Conservation (phyloP, 148 eudicot genomes). For the Nepenthes mirabilis region DNA sequence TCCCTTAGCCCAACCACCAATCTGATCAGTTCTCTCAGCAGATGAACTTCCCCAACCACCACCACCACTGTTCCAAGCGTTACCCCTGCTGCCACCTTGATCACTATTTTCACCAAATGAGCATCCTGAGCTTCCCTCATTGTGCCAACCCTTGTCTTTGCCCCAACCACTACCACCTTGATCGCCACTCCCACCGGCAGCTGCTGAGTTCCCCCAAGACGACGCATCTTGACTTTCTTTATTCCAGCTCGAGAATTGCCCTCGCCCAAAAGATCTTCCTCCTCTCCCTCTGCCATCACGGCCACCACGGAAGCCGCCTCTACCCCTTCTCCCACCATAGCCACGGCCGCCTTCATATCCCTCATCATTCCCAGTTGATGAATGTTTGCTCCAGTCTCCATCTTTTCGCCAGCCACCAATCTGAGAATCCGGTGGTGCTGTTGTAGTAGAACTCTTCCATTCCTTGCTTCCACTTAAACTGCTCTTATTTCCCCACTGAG, state of each 20-base stretch:
- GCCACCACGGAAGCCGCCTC: conserved; percentile 16
- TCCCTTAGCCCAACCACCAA: neutral
- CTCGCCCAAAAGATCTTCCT: conserved; percentile 26
- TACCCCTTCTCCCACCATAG: conserved; percentile 30
- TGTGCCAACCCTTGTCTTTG: neutral
- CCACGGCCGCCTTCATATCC: conserved; percentile 23
- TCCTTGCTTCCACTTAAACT: conserved; percentile 11
- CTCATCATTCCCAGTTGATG: neutral
- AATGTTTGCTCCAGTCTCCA: conserved; percentile 2
- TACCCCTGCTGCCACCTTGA: neutral
- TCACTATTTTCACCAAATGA: conserved; percentile 15
- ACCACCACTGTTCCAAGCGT: neutral
- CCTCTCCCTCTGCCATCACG: conserved; percentile 19
- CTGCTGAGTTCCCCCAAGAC: conserved; percentile 1
- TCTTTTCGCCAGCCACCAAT: conserved; percentile 8
- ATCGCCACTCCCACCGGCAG: neutral
- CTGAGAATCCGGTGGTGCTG: conserved; percentile 5
- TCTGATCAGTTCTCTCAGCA: neutral
- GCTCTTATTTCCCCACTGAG: conserved; percentile 8
- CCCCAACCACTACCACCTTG: conserved; percentile 13
- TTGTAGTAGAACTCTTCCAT: conserved; percentile 10
- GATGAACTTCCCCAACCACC: conserved; percentile 13
- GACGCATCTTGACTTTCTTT: conserved; percentile 14
- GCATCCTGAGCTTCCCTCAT: conserved; percentile 5
- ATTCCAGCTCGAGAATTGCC: conserved; percentile 7